Base-by-base conservation (phyloP, 1,284 basidiomycete species). In the Tilletia indica region DNA sequence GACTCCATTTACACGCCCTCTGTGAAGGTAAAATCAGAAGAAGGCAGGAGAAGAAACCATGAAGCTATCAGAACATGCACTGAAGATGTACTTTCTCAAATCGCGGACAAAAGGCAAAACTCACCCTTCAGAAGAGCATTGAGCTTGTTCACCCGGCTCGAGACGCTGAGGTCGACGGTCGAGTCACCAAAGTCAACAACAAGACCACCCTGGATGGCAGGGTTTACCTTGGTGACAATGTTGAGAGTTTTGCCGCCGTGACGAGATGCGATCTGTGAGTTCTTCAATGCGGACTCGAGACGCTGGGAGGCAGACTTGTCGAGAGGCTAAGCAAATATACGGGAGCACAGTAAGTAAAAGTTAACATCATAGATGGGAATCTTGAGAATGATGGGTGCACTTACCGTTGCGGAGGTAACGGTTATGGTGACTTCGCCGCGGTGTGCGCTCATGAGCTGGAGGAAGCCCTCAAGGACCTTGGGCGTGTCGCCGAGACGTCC, bases 111-210 rank as follows among this genome's bases (percentile, higher is more conserved):
- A 19, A n/a, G 51, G 8, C 11, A 54, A 54, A 25, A 67, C 66
- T 45, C 42, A 67, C 66, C 42, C 34, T 67, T 39, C 42, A 67
- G 47, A 34, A 64, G 61, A 25, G 61, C 61, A 89, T 97, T 98
- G 85, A 97, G 90, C 87, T 94, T 94, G 86, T 91, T 96, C 83
- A 99, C 93, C 73, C 93, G 92, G 74, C 92, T 93, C 69, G 91
- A 90, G 70, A 97, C 95, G 80, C 92, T 94, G 76, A 98, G 89
- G 87, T 99, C 97, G 80, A 97, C 92, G 71, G 93, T 94, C 88
- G 95, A 95, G 88, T 98, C 96, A 78, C 94, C 97, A 85, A 99
- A 95, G 87, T 99, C 96, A 71, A 99, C 92, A 72, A 97, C 88
- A 74, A 98, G 87, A 71, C 96, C 96, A 51, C 82, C 82, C 75